Conservation (phyloP, 495 filamentous ascomycete genomes). For the Aspergillus hancockii region DNA sequence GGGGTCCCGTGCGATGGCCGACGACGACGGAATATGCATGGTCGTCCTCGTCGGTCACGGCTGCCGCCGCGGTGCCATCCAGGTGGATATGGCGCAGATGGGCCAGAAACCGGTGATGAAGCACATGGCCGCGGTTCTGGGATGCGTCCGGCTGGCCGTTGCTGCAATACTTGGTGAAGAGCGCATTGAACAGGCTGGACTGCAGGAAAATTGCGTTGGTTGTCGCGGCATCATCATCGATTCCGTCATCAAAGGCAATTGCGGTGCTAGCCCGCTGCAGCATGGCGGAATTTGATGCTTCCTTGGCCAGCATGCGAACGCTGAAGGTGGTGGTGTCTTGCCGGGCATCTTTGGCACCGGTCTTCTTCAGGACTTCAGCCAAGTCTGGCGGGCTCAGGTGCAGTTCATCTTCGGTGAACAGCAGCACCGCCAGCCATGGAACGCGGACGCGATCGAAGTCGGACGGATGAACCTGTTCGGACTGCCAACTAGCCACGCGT, state of each 20-base stretch:
- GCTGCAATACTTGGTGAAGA: slow-evolving; percentile 19
- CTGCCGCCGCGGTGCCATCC: slow-evolving; percentile 33
- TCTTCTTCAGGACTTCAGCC: slow-evolving; percentile 1
- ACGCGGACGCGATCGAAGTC: slow-evolving; percentile 24
- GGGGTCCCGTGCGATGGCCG: slow-evolving; percentile 31
- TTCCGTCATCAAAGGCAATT: neutral
- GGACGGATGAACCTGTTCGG: slow-evolving; percentile 12
- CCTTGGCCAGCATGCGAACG: slow-evolving; percentile 1
- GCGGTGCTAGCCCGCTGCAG: too few species aligned
- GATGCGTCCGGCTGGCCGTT: neutral
- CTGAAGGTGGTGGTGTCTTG: neutral
- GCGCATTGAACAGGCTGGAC: slow-evolving; percentile 21
- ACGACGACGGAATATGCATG: slow-evolving; percentile 30
- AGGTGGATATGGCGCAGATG: slow-evolving; percentile 48
- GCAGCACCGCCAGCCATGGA: slow-evolving; percentile 42
- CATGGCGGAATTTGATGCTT: too few species aligned
- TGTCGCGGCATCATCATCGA: neutral
- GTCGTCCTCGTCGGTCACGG: slow-evolving; percentile 23
- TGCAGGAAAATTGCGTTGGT: slow-evolving; percentile 28
- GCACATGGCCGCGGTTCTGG: slow-evolving; percentile 16
- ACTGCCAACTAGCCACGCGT: slow-evolving; percentile 8
- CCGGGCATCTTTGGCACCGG: too few species aligned
- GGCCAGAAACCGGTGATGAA: slow-evolving; percentile 35
- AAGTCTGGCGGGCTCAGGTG: neutral
- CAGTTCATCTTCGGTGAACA: slow-evolving; percentile 28